A percentile compares a stretch with the other conserved stretches of the same genome.
Conservation (phyloP, 2,329 filamentous ascomycete species). For the Xylariaceae sp. region DNA sequence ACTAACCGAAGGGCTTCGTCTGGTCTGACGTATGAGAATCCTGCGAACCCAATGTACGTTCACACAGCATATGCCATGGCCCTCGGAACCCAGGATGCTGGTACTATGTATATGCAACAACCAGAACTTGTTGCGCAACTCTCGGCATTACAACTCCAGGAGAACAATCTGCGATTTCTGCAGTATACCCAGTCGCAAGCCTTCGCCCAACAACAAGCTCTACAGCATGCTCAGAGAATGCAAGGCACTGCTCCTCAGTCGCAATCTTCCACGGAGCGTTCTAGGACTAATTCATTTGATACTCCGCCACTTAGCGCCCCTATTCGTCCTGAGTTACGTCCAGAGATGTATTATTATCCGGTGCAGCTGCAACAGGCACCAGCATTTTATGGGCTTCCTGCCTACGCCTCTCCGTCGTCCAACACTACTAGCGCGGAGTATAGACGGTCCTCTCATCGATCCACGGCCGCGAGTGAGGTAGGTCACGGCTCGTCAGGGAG, state of each 20-base stretch:
- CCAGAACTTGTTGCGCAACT: slow-evolving; percentile 51
- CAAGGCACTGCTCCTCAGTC: slow-evolving; percentile 43
- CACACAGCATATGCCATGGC: slow-evolving; percentile 47
- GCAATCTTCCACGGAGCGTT: slow-evolving; percentile 53
- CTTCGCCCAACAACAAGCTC: slow-evolving; percentile 50
- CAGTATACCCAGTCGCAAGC: slow-evolving; percentile 54
- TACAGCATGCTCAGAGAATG: slow-evolving; percentile 52
- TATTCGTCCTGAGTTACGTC: slow-evolving; percentile 59
- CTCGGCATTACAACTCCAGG: slow-evolving; percentile 53
- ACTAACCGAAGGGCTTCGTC: slow-evolving; percentile 57
- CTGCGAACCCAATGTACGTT: slow-evolving; percentile 47
- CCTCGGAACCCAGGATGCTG: slow-evolving; percentile 53
- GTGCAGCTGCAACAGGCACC: slow-evolving; percentile 47
- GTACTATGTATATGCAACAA: slow-evolving; percentile 54
- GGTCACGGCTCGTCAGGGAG: slow-evolving; percentile 56
- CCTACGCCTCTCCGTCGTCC: slow-evolving; percentile 63
- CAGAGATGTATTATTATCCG: slow-evolving; percentile 61
- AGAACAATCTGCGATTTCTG: slow-evolving; percentile 52
- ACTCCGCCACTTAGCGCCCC: slow-evolving; percentile 65
- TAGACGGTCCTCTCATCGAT: slow-evolving; percentile 62
- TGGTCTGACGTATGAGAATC: slow-evolving; percentile 58
- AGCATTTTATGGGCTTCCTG: slow-evolving; percentile 57
- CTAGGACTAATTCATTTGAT: slow-evolving; percentile 68
- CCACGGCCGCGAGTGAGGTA: slow-evolving; percentile 55
- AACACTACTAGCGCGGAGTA: slow-evolving; percentile 56